Evolutionary conservation across 1,284 basidiomycete genomes (phyloP), one percentile per base, ranked within the genome.

Genomic region (Paramarasmius palmivorus): DNA sequence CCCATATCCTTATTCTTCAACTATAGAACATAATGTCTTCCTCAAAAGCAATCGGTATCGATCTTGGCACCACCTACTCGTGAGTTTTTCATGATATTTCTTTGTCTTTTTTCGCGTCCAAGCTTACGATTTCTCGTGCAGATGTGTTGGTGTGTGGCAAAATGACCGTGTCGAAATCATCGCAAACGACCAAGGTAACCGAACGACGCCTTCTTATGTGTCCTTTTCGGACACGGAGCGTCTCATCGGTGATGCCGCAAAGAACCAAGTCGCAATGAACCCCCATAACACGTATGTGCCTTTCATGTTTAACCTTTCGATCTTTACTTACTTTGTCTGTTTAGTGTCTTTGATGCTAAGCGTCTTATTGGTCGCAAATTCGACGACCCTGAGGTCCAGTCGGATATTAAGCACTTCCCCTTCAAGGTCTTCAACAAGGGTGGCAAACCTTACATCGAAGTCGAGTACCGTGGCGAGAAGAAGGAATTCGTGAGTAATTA

Each of bases 21-120:
- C 22, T 40, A 50, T 6, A 29, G 20, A 53, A 46, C 52, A 60
- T 57, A 56, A 77, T 84, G 79, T 72, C 83, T 59, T 73, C 77
- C 23, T 76, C 82, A 70, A 95, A 95, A 86, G 93, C 93, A 63
- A 85, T 95, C 73, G 94, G 93, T 77, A 95, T 96, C 71, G 90
- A 93, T 80, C 80, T 92, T 65, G 93, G 93, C 67, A 95, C 92
- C 57, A 90, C 88, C 44, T 90, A 89, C 77, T 89, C 86, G 87
- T 89, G 68, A 60, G 86, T 77, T 6, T n/a, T 19, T 25, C 22
- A 9, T 42, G 5, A 38, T 48, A 35, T 57, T 50, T 32, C 53
- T 37, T 44, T 49, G 35, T 38, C 57, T 53, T 39, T 19, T 54
- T 6, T 38, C 46, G 37, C n/a, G 44, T 26, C 52, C 39, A 48